phyloP scores from a whole-genome alignment of 108 stramenopile genomes.

The Cyclotella distinguenda region DNA sequence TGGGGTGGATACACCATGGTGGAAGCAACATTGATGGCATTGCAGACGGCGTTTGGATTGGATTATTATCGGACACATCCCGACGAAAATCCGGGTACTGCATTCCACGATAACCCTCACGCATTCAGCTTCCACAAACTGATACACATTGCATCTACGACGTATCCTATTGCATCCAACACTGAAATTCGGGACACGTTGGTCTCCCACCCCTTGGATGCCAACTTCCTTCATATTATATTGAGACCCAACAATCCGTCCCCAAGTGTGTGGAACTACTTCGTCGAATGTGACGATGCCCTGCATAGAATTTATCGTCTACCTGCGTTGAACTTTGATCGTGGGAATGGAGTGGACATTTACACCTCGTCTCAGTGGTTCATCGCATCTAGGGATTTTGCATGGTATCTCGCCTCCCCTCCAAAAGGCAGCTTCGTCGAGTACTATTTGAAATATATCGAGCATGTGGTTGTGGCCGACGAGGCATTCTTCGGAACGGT shows the following conservation, averaged over 20 bases:
- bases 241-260: constrained; percentile 69
- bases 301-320: constrained; percentile 92
- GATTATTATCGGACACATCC: constrained; percentile 56
- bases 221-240: constrained; percentile 80
- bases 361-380: constrained; percentile 94
- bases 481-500: constrained; percentile 95
- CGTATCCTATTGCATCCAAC: constrained; percentile 92
- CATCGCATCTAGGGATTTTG: constrained; percentile 88
- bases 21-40: constrained; percentile 86
- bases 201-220: constrained; percentile 80
- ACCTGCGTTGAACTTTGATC: constrained; percentile 53
- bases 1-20: constrained; percentile 97
- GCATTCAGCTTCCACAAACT: constrained; percentile 79
- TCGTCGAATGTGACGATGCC: constrained; percentile 93
- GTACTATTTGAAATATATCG: constrained; percentile 74
- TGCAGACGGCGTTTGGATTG: constrained; percentile 53
- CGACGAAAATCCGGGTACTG: constrained; percentile 31
- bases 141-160: constrained; percentile 84
- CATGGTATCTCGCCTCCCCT: constrained; percentile 77
- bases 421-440: constrained; percentile 69
- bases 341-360: constrained; percentile 68
- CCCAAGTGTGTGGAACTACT: constrained; percentile 85
- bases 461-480: constrained; percentile 93
- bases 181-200: constrained; percentile 80
- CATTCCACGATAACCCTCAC: constrained; percentile 28